Conservation (phyloP, 805 yeast genomes). For the Suhomyces kilbournensis region DNA sequence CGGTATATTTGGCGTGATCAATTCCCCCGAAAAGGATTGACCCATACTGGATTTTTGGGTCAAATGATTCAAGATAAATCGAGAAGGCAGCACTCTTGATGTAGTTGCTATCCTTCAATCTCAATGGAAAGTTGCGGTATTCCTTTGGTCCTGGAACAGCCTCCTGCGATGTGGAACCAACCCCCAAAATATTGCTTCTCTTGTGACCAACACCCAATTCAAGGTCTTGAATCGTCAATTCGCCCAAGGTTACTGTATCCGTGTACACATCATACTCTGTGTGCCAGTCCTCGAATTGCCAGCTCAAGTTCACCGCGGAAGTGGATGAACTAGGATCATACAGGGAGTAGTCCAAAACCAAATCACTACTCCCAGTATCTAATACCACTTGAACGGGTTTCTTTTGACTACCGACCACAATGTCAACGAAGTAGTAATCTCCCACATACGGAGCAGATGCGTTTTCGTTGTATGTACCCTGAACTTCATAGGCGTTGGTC, state of each 20-base stretch:
- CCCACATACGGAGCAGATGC: too few relatives aligned
- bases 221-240: background rate
- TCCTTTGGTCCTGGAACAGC: too few relatives aligned
- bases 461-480: background rate
- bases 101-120: slow-evolving; percentile 54
- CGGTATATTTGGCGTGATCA: slow-evolving; percentile 60
- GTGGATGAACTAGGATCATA: background rate
- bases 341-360: background rate
- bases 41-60: slow-evolving; percentile 42
- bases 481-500: background rate
- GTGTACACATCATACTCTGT: background rate
- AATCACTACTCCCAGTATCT: background rate
- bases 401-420: background rate
- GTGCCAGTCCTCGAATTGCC: too few relatives aligned
- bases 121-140: slow-evolving; percentile 54
- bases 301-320: background rate
- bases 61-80: slow-evolving; percentile 57
- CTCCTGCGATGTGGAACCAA: too few relatives aligned
- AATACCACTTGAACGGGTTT: background rate
- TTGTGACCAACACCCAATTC: background rate
- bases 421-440: background rate
- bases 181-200: background rate
- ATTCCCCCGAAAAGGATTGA: slow-evolving; percentile 68
- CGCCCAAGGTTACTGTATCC: background rate
- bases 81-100: slow-evolving; percentile 60